These are phyloP conservation scores for Aegilops tauschii DNA, from an alignment of 176 grass and related monocot genomes.

Conservation along the genomic window DNA sequence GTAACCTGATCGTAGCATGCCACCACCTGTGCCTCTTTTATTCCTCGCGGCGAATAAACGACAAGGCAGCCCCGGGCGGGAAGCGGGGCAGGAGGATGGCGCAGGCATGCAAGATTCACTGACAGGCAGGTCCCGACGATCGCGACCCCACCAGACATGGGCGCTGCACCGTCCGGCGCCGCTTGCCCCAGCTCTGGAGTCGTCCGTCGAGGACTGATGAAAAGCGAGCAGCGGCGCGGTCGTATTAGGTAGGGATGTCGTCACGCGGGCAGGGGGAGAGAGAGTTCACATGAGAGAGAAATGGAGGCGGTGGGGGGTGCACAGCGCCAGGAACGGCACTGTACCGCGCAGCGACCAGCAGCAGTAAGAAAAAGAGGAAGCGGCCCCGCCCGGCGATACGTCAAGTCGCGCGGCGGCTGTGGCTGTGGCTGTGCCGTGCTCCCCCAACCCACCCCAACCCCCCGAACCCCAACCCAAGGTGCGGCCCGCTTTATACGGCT, in stretches of 20 bases:
- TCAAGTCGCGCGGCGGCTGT: slow-evolving; percentile 39
- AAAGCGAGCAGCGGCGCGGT: no score
- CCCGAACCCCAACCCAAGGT: slow-evolving; percentile 5
- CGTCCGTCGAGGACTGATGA: no score
- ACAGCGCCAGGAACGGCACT: neutral
- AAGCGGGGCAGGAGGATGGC: neutral
- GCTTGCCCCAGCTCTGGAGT: neutral
- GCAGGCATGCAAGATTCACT: neutral
- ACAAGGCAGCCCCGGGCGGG: neutral
- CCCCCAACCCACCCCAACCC: neutral
- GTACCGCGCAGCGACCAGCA: neutral
- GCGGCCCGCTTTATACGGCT: neutral
- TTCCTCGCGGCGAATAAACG: slow-evolving; percentile 29
- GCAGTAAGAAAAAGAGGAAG: neutral
- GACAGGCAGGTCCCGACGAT: neutral
- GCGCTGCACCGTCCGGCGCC: slow-evolving; percentile 26
- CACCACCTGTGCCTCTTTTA: neutral
- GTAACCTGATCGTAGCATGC: neutral
- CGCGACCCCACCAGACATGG: neutral
- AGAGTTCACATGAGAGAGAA: neutral
- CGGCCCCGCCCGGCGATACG: slow-evolving; percentile 17
- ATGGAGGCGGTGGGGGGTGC: neutral
- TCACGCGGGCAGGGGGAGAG: neutral
- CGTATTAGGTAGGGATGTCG: slow-evolving; percentile 14
- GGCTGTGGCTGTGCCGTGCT: neutral